Evolutionary conservation across 257 asterid genomes (phyloP), one percentile per base, ranked within the genome.

Genomic region (Anisodus tanguticus): DNA sequence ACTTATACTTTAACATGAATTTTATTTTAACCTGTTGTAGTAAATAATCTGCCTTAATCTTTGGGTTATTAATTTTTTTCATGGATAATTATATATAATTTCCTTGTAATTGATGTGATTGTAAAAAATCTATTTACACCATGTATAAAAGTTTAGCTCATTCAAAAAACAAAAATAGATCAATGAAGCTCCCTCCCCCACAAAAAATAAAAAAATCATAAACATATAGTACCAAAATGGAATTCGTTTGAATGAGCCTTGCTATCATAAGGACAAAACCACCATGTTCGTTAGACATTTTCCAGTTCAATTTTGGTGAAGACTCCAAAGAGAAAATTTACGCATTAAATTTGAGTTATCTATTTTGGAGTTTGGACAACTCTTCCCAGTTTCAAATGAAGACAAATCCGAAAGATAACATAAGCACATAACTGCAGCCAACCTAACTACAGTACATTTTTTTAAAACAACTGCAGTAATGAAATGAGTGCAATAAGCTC

Each of bases 331-430:
- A 76, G 43, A 19, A 43, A 11, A 3, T 49, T 68, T 74, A 11
- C 3, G 62, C 81, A 22, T 51, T 51, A 76, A 76, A 76, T 76
- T 22, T 76, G 22, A 76, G 43, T 51, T 49, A 76, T 51, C 13
- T 74, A 22, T 74, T 47, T 31, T 31, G 35, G 35, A 59, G 26
- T 22, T 60, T 60, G 60, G 7, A 57, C 19, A 49, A 5, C 10
- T 74, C 19, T 22, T 31, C 12, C 13, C 63, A 22, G 35, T 45
- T 26, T 22, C 43, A 76, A 12, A 49, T 76, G 45, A 22, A 76
- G 22, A 76, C 81, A 76, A 51, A 51, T 53, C 12, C 45, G 6
- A 76, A 19, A 74, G 62, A 49, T 11, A 43, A 19, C 22, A 74
- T 74, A 12, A 26, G 26, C 26, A 76, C 22, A 12, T 76, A 19